Evolutionary conservation across 1,284 basidiomycete species (phyloP).

Genomic region (Sporisorium graminicola): DNA sequence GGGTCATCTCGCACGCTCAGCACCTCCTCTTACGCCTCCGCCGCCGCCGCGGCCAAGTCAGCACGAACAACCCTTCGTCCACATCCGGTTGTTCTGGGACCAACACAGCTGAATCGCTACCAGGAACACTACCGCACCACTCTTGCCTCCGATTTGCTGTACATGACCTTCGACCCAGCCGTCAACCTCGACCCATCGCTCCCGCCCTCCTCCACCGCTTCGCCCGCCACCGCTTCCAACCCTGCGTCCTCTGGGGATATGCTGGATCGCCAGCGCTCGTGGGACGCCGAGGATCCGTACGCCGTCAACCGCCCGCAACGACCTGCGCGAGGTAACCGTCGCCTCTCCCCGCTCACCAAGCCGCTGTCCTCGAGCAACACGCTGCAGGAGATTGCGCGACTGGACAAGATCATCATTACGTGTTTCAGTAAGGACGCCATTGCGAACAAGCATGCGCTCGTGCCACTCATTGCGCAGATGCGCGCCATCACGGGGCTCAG

Average conservation of each 20-base stretch:
- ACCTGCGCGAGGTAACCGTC: slow-evolving; percentile 76
- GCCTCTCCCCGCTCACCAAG: slow-evolving; percentile 54
- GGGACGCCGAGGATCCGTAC: slow-evolving; percentile 84
- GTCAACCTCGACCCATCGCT: slow-evolving; percentile 26
- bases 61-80: slow-evolving; percentile 53
- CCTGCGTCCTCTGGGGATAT: slow-evolving; percentile 15
- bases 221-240: slow-evolving; percentile 10
- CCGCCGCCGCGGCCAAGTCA: slow-evolving; percentile 13
- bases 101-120: slow-evolving; percentile 81
- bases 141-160: slow-evolving; percentile 88
- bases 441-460: slow-evolving; percentile 80
- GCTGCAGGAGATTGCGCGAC: slow-evolving; percentile 72
- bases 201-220: slow-evolving; percentile 18
- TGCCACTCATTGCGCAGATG: slow-evolving; percentile 86
- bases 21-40: not conserved
- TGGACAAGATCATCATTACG: slow-evolving; percentile 81
- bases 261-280: slow-evolving; percentile 73
- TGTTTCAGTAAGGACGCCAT: slow-evolving; percentile 73
- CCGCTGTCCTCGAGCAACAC: slow-evolving; percentile 43
- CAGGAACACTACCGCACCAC: slow-evolving; percentile 86
- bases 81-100: slow-evolving; percentile 70
- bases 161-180: slow-evolving; percentile 84
- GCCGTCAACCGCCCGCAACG: slow-evolving; percentile 79
- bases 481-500: slow-evolving; percentile 89
- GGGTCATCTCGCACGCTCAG: slow-evolving; percentile 21